Evolutionary conservation across 306 rosid species (phyloP), one percentile per base, ranked within the genome.

Genomic region (Acacia confusa): DNA sequence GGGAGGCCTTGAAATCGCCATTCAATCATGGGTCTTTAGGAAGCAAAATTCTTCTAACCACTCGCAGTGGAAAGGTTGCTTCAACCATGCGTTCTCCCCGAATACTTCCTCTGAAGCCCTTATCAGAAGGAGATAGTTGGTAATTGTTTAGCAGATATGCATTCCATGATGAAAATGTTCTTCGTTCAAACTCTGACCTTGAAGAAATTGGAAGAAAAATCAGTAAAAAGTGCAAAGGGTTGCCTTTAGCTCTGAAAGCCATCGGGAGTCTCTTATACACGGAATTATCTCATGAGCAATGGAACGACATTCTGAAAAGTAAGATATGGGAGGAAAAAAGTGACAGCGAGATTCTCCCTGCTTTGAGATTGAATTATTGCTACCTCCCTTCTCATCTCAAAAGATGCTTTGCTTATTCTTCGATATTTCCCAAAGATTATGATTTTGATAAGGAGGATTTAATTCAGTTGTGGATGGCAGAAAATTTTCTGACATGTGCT

Each of bases 371-470:
- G 13, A 85, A 85, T 30, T 87, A 85, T 28, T 20, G 72, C 0
- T 60, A 74, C 65, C 75, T 84, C 1, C 79, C 90, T 0, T 58
- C 71, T 0, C 47, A 40, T 19, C 25, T 87, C 15, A 87, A 87
- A 4, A 61, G 65, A 12, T 87, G 90, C 7, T 87, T 87, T 84
- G 82, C 90, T 12, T 87, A 84, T 71, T 82, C 85, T 10, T 85
- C 86, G 0, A 73, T 88, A 22, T 55, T 88, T 0, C 86, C 87
- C 0, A 81, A 78, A 40, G 85, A 47, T 61, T 80, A 75, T 50
- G 47, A 19, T 50, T 44, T 84, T 4, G 14, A 52, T 5, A 80
- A 77, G n/a, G 70, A 57, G 14, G 45, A 72, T 17, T 9, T 87
- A 2, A 40, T 84, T 24, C 43, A 44, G 11, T 6, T 84, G 1